Base-by-base conservation (phyloP, 139 green algal species). In the Chlorella vulgaris region DNA sequence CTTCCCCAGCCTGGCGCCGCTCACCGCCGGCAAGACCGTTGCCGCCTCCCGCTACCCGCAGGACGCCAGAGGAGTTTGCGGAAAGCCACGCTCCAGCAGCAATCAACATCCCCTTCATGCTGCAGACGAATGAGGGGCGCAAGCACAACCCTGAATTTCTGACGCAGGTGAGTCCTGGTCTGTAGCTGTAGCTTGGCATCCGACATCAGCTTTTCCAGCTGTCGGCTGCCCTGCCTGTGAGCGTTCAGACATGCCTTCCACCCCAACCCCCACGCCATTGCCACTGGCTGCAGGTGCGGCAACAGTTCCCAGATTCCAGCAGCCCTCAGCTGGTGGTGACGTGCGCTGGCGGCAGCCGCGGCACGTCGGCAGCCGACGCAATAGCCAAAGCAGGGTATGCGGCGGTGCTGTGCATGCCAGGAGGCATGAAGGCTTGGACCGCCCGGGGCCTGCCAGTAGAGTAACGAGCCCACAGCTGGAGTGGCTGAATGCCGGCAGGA, bases 101-200 rank as follows among this genome's bases (percentile, higher is more conserved):
- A 19, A 2, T 84, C 29, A 79, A 84, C 33, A 58, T 84, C 4
- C 80, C 80, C 1, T 69, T 75, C n/a, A 80, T 82, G 76, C 7
- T 82, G 0, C 10, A 51, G 18, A 65, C 39, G 7, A n/a, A 28
- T 2, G 43, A 75, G 35, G 74, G 60, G n/a, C 60, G 58, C n/a
- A 60, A 43, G 7, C 40, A 70, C 74, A 81, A 81, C 21, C 58
- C 62, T 0, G 0, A 42, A 1, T 81, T 81, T 21, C 13, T 81
- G n/a, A 26, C 36, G 5, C 58, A 81, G 62, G 71, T 53, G 8
- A 15, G 63, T 29, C 13, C 24, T 8, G 8, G 15, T 28, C 18
- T 65, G 15, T 65, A 28, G 18, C 5, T 29, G 55, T n/a, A 5
- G 55, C 55, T 21, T 65, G 15, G 55, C 55, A n/a, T 65, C 18